These are phyloP conservation scores for Boletus vinaceobasis DNA, from an alignment of 768 basidiomycete genomes.

Conservation along the genomic window DNA sequence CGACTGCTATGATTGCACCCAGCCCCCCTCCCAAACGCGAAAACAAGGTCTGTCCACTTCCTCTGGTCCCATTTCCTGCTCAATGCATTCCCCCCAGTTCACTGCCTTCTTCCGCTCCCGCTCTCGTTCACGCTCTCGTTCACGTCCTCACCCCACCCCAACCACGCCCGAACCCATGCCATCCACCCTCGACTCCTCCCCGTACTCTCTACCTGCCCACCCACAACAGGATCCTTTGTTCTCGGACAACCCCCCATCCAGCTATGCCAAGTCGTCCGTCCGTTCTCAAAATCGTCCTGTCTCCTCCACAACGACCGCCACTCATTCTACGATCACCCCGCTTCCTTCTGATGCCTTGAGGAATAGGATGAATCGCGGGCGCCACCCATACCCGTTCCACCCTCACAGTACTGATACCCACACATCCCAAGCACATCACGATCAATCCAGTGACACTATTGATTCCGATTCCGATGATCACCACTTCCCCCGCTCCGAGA, in stretches of 20 bases:
- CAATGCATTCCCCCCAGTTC: constrained; percentile 38
- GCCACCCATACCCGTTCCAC: constrained; percentile 17
- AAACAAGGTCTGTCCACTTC: constrained; percentile 39
- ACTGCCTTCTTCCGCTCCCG: constrained; percentile 50
- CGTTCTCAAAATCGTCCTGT: constrained; percentile 58
- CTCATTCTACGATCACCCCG: constrained; percentile 60
- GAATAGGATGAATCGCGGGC: constrained; percentile 15
- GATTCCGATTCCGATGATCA: constrained; percentile 22
- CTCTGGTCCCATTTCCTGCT: not conserved
- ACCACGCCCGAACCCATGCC: constrained; percentile 8
- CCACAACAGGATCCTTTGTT: constrained; percentile 3
- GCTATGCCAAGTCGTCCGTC: constrained; percentile 38
- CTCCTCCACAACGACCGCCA: constrained; percentile 61
- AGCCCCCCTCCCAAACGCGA: constrained; percentile 32
- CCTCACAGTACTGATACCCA: constrained; percentile 14
- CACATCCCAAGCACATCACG: constrained; percentile 9
- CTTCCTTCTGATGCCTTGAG: constrained; percentile 42
- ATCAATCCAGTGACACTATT: constrained; percentile 4
- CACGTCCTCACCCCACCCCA: constrained; percentile 27
- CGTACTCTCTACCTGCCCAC: not conserved
- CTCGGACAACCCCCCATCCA: constrained; percentile 15
- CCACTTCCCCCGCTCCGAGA: constrained; percentile 24
- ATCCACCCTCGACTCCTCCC: not conserved
- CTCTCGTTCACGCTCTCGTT: constrained; percentile 52
- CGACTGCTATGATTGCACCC: not conserved